Base-by-base conservation (phyloP, 306 rosid species). In the Alnus glutinosa region DNA sequence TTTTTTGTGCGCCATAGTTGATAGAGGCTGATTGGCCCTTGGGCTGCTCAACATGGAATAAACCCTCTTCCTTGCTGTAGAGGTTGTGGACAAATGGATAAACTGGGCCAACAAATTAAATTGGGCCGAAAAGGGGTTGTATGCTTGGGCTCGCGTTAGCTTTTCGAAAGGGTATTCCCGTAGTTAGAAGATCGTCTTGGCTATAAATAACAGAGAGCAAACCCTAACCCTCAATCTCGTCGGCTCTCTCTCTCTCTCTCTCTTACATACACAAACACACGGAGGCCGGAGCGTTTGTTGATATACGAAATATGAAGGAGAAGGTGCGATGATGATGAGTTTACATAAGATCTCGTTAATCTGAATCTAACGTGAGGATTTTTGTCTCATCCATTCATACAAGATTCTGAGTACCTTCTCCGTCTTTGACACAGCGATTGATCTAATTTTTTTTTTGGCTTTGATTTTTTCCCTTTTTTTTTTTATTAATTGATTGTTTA, bases 321-420 rank as follows among this genome's bases (percentile, higher is more conserved):
- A 67, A 67, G 51, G 72, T 67, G 72, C 72, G 72, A 67, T 67
- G 72, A 67, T 67, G 72, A 67, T 67, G 30, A 18, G 51, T 39
- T 16, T 67, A 42, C 5, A 15, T 8, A 16, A 39, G 39, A 67
- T 67, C 72, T 67, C 72, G 72, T 67, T 67, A 67, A 67, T 67
- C 72, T 42, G 72, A 67, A 39, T 0, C 18, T 42, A 67, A 39
- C 49, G 28, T 67, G 72, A 67, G 51, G 72, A 67, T 34, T 9
- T 42, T 8, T 37, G 5, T 37, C 50, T 18, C 51, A 67, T 67
- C 51, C 72, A 67, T 67, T 67, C 72, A 67, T 18, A 7, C 1
- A 7, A 59, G 37, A 63, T 67, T 67, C 72, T 67, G 72, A 42
- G 72, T 28, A 18, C 51, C 72, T 67, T 42, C 16, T 42, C 50